A percentile compares a stretch with the other conserved stretches of the same genome.
phyloP scores from a whole-genome alignment of 169 alveolate genomes.

The Eimeria acervulina region DNA sequence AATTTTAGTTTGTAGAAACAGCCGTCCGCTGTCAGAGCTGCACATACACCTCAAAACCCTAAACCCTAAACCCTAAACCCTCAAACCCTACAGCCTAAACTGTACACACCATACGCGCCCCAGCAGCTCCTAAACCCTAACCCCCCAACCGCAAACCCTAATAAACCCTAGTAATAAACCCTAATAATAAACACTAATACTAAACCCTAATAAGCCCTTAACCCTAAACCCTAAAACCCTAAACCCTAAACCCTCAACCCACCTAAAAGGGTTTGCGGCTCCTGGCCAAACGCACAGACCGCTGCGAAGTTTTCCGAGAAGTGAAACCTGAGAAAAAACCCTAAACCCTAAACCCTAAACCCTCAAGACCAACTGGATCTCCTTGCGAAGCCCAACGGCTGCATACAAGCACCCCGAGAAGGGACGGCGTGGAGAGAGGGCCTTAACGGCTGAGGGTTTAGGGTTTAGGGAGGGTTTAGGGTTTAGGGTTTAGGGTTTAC shows the following conservation, averaged over 20 bases:
- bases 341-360: neutral
- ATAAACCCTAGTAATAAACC: too few relatives aligned
- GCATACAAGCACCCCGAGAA: too few relatives aligned
- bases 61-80: neutral
- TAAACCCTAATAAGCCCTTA: neutral
- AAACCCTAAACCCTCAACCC: neutral
- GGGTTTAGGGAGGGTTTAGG: slow-evolving; percentile 4
- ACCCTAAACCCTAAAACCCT: too few relatives aligned
- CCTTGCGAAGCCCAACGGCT: too few relatives aligned
- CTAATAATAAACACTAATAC: too few relatives aligned
- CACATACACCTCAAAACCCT: slow-evolving; percentile 9
- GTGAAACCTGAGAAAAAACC: neutral
- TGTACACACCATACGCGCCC: neutral
- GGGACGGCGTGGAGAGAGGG: neutral
- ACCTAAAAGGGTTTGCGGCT: neutral
- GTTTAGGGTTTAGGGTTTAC: slow-evolving; percentile 6
- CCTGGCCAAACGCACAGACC: slow-evolving; percentile 41
- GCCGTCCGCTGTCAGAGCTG: slow-evolving; percentile 43
- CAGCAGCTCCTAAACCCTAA: neutral
- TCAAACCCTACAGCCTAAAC: neutral
- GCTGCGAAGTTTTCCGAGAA: slow-evolving; percentile 34
- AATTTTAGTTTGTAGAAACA: slow-evolving; percentile 3
- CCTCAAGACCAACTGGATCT: neutral
- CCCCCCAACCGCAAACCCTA: neutral
- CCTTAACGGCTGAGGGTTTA: neutral